Conservation (phyloP, 2,329 filamentous ascomycete genomes). For the Raffaelea albimanens region DNA sequence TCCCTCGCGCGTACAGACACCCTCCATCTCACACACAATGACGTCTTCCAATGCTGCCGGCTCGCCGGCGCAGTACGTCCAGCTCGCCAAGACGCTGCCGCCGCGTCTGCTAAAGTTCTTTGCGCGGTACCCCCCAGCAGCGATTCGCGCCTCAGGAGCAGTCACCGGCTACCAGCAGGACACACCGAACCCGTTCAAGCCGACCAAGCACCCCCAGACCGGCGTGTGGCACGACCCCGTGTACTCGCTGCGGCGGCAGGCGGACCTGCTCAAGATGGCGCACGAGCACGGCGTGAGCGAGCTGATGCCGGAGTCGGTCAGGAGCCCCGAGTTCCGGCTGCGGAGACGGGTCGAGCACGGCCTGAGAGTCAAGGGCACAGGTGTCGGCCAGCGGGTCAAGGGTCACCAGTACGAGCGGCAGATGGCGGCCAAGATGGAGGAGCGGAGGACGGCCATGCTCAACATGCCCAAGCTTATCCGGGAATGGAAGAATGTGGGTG, state of each 20-base stretch:
- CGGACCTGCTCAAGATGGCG: conserved; percentile 82
- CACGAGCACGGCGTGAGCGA: conserved; percentile 69
- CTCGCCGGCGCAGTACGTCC: conserved; percentile 25
- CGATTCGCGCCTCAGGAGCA: conserved; percentile 35
- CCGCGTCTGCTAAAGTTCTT: conserved; percentile 77
- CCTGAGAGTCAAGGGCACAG: conserved; percentile 81
- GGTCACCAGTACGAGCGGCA: conserved; percentile 88
- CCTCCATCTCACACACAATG: neutral
- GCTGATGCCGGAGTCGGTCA: conserved; percentile 65
- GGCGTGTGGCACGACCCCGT: conserved; percentile 76
- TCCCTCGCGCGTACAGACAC: neutral
- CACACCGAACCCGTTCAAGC: conserved; percentile 70
- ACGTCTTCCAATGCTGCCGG: conserved; percentile 7
- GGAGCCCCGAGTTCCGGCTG: conserved; percentile 64
- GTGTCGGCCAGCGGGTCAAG: conserved; percentile 88
- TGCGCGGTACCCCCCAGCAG: conserved; percentile 71
- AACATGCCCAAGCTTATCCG: conserved; percentile 88
- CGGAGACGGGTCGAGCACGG: conserved; percentile 68
- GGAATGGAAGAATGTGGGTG: conserved; percentile 80
- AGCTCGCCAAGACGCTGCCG: conserved; percentile 65
- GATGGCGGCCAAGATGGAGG: conserved; percentile 72
- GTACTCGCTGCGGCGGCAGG: conserved; percentile 78
- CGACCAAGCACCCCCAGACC: conserved; percentile 67
- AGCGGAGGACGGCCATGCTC: conserved; percentile 84
- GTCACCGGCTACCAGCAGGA: conserved; percentile 43